Base-by-base conservation (phyloP, 257 asterid species). In the Ilex aquifolium region DNA sequence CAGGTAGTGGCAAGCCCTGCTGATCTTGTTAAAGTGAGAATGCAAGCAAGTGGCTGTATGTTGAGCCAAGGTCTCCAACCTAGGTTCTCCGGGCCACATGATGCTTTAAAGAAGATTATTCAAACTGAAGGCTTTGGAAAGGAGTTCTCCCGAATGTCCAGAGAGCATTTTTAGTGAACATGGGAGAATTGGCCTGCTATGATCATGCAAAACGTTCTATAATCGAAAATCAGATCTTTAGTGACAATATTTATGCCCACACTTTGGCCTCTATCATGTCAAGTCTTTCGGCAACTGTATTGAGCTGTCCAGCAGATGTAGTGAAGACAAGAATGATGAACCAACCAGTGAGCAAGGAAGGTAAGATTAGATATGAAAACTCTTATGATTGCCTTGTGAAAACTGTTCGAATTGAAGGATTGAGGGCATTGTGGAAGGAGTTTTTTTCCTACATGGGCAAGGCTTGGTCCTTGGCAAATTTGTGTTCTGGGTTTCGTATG, bases 381-480 rank as follows among this genome's bases (percentile, higher is more conserved):
- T 78, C 94, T 6, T 80, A 72, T 48, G 90, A 91, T 74, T 88
- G 94, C 65, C 79, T 91, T 44, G 88, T 79, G 75, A 86, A 78
- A 68, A 90, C 95, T 16, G 79, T 82, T 13, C 77, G 74, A 76
- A 67, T 80, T 65, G 98, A 91, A 79, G 98, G 98, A 39, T 53
- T 86, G 10, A 69, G 80, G 71, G 96, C 95, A 17, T 68, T 87
- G 58, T 85, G 92, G 95, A 88, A 86, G 81, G 98, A 95, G 11
- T 88, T 91, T 66, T n/a, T 66, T 91, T 74, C 96, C 95, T 11
- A 91, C 96, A 27, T 88, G 96, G 96, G 95, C 98, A 57, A 82
- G 98, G 69, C 94, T 91, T 65, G 98, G 96, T 59, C 96, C 98
- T 63, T 91, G 98, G 96, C 98, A 88, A n/a, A 69, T 88, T 88